Base-by-base conservation (phyloP, 2,329 filamentous ascomycete species). In the Neofusicoccum parvum region DNA sequence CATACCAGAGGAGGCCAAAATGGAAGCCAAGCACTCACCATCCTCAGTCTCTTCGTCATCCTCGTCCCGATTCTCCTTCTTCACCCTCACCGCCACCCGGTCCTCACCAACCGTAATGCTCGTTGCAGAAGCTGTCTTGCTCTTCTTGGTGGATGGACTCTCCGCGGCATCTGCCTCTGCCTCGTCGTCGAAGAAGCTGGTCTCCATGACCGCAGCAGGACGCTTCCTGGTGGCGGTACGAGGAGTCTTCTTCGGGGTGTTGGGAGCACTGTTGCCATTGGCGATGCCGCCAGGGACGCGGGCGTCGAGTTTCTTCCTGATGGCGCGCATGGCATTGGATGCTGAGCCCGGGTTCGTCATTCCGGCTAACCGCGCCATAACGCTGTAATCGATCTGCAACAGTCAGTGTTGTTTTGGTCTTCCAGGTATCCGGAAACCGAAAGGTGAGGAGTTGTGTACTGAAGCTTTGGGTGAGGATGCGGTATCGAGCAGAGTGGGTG, bases 281-380 rank as follows among this genome's bases (percentile, higher is more conserved):
- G 6, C 36, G 43, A 12, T 27, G 36, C 46, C 36, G 46, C 58
- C 36, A 12, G 45, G 45, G 36, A 49, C 32, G 50, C 49, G 37
- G 17, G 59, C 59, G 50, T 70, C 69, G 17, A 78, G 69, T 70
- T 78, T 78, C 68, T 45, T 64, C 67, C 71, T 74, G 69, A 78
- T 72, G 66, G 72, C 73, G 54, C 72, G 70, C 76, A 76, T 78
- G 37, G 76, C 75, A 58, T 79, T 79, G 67, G 71, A 66, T 12
- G 76, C 76, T 34, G 76, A 78, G 60, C 75, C 72, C 7, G 72
- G 71, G 65, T 79, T 78, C 68, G 70, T 66, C 76, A 79, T 78
- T 56, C 73, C 70, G 39, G 75, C 73, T 45, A 76, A 73, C 3
- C 4, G 50, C 7, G 76, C 76, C 17, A 79, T 74, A 68, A 74